A percentile compares a stretch with the other conserved stretches of the same genome.
These are phyloP conservation scores for Salix caprea DNA, from an alignment of 345 rosid genomes.

Conservation along the genomic window DNA sequence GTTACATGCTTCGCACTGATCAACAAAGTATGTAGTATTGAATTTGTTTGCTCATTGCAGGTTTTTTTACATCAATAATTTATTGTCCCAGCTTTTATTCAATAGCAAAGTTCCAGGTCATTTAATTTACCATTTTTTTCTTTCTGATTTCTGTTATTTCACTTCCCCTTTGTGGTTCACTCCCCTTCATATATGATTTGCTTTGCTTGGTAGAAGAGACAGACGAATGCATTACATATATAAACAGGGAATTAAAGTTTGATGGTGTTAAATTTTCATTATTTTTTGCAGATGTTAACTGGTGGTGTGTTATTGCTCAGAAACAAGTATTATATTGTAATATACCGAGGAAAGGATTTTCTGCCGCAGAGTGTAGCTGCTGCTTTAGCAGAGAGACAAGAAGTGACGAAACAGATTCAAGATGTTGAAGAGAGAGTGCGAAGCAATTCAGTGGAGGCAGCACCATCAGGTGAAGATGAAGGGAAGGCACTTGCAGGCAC, in stretches of 20 bases:
- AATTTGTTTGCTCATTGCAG: not conserved
- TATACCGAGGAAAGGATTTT: constrained; percentile 98
- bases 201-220: not conserved
- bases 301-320: constrained; percentile 92
- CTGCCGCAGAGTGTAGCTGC: constrained; percentile 81
- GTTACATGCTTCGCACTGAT: constrained; percentile 6
- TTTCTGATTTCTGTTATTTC: not conserved
- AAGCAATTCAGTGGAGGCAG: constrained; percentile 39
- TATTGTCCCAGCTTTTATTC: not conserved
- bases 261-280: constrained; percentile 2
- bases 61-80: not conserved
- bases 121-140: not conserved
- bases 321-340: constrained; percentile 86
- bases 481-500: constrained; percentile 77
- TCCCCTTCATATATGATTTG: no score
- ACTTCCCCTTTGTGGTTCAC: no score
- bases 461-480: constrained; percentile 44
- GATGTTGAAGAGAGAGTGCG: constrained; percentile 79
- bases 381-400: constrained; percentile 81
- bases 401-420: constrained; percentile 67
- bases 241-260: not conserved
- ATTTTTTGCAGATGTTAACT: constrained; percentile 56
- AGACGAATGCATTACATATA: not conserved
- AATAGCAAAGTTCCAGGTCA: not conserved
- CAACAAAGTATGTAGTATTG: not conserved